Base-by-base conservation (phyloP, 78 protist genomes). In the Tieghemostelium lacteum region DNA sequence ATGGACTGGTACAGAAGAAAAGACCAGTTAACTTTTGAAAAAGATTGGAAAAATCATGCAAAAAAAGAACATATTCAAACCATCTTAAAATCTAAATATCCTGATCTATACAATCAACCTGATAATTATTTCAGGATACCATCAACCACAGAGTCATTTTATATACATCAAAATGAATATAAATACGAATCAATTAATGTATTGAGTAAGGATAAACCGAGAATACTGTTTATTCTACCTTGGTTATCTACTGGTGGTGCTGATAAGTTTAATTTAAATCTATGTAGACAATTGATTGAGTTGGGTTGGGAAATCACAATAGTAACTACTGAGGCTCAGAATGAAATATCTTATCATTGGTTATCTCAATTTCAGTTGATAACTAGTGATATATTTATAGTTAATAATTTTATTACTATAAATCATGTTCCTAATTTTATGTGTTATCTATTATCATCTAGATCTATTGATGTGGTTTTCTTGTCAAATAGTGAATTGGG, bases 241-340 rank as follows among this genome's bases (percentile, higher is more conserved):
- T 83, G 91, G 91, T 83, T 83, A 40, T 69, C 66, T 70, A 83
- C 91, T 28, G 91, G 91, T 58, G 91, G 91, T 24, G 76, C 91
- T 7, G 91, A 83, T 60, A 83, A 83, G 31, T 83, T 83, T 20
- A 83, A 83, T 69, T 60, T 83, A 58, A 83, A 83, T 69, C 24
- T 83, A n/a, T 26, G 74, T 42, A 83, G 45, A 60, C 80, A 83
- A 45, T 69, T 83, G 45, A 36, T 83, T 58, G 45, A 42, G 58
- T 69, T 69, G 4, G 88, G 88, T 26, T 83, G 91, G 91, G 91
- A 83, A 12, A 36, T 83, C 20, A 58, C 91, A 14, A 83, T 83
- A 16, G 60, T 69, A 0, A 52, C 91, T 10, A 16, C 69, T 24
- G 42, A 66, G 40, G 66, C 91, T 7, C 28, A 52, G 3, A 83